Conservation (phyloP, 2,329 filamentous ascomycete genomes). For the Arthrobotrys musiformis region DNA sequence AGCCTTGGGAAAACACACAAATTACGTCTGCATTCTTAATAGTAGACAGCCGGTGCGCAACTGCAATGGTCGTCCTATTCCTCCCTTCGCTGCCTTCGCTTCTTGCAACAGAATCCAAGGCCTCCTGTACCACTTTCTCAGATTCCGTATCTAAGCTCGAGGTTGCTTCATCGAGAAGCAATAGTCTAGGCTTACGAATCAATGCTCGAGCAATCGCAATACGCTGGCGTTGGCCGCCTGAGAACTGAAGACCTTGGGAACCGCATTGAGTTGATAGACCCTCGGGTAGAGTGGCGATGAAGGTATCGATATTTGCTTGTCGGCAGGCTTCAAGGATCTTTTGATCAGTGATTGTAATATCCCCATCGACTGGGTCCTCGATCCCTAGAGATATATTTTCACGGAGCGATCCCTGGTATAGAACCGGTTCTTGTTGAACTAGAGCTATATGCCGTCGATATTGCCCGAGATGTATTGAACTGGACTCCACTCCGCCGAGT, state of each 20-base stretch:
- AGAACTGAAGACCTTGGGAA: constrained; percentile 70
- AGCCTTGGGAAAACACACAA: constrained; percentile 63
- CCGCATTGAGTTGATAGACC: constrained; percentile 67
- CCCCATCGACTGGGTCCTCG: constrained; percentile 31
- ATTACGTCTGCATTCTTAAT: constrained; percentile 62
- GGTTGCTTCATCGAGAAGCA: constrained; percentile 72
- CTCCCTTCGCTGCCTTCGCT: constrained; percentile 61
- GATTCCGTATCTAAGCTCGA: constrained; percentile 73
- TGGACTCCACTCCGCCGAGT: constrained; percentile 72
- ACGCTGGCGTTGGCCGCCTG: constrained; percentile 70
- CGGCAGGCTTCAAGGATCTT: constrained; percentile 65
- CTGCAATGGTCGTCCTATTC: constrained; percentile 74
- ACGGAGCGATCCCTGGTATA: constrained; percentile 76
- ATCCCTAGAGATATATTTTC: constrained; percentile 75
- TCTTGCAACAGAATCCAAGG: constrained; percentile 73
- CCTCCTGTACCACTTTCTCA: constrained; percentile 74
- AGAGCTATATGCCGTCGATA: constrained; percentile 76
- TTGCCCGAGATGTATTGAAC: constrained; percentile 69
- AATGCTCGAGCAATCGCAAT: constrained; percentile 69
- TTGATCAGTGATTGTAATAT: constrained; percentile 56
- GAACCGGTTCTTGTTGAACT: constrained; percentile 78
- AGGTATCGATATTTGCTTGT: constrained; percentile 74
- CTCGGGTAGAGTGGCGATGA: constrained; percentile 67
- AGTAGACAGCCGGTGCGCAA: constrained; percentile 68
- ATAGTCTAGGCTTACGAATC: constrained; percentile 66